phyloP scores from a whole-genome alignment of 2,329 filamentous ascomycete genomes.

The Colletotrichum sp. region DNA sequence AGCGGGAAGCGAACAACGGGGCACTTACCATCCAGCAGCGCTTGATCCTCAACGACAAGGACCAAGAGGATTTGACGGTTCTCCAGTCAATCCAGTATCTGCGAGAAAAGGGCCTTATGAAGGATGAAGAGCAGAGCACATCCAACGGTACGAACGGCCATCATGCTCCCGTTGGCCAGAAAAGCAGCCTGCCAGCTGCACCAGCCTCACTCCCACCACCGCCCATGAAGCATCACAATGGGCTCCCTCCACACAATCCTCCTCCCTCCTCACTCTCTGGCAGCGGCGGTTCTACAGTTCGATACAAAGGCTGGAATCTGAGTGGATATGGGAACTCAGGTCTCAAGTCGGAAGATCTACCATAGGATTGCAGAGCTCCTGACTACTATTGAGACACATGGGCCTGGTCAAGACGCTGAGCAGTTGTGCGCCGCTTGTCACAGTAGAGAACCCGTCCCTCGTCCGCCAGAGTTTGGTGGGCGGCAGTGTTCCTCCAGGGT shows the following conservation, averaged over 20 bases:
- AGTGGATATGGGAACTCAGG: slow-evolving; percentile 45
- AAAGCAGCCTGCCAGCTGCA: slow-evolving; percentile 39
- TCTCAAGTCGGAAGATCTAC: slow-evolving; percentile 36
- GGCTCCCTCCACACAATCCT: slow-evolving; percentile 37
- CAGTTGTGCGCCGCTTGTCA: not conserved
- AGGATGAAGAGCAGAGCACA: slow-evolving; percentile 29
- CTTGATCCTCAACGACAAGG: slow-evolving; percentile 69
- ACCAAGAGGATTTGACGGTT: slow-evolving; percentile 70
- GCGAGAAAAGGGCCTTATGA: slow-evolving; percentile 62
- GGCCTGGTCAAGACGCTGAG: not conserved
- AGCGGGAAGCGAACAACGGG: slow-evolving; percentile 69
- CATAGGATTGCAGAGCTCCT: slow-evolving; percentile 22
- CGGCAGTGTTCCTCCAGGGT: not conserved
- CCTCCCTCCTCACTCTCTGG: slow-evolving; percentile 30
- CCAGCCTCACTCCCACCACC: slow-evolving; percentile 40
- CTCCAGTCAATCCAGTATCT: slow-evolving; percentile 71
- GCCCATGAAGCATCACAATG: slow-evolving; percentile 29
- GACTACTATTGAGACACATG: not conserved
- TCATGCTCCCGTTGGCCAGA: not conserved
- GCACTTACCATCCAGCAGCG: slow-evolving; percentile 71
- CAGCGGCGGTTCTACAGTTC: slow-evolving; percentile 25
- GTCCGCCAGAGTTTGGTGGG: slow-evolving; percentile 14
- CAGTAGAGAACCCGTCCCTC: not conserved
- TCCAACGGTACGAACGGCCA: slow-evolving; percentile 24
- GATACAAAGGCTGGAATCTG: slow-evolving; percentile 44